These are phyloP conservation scores for Cokeromyces recurvatus DNA, from an alignment of 371 early-diverging fungal genomes.

Conservation along the genomic window DNA sequence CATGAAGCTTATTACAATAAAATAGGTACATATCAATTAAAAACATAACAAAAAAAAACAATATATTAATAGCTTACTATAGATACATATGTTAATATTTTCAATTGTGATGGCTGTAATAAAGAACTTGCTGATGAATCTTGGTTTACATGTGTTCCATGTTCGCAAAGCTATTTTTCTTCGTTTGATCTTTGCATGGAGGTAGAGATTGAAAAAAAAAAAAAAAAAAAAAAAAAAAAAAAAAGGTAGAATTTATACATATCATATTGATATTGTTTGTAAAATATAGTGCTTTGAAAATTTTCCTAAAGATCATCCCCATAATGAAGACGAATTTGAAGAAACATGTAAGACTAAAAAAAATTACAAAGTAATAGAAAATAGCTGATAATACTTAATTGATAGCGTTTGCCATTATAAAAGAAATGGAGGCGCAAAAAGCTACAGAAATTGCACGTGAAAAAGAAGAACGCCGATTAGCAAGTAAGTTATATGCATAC, in stretches of 20 bases:
- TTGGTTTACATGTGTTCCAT: slow-evolving; percentile 70
- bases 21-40: slow-evolving; percentile 30
- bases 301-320: slow-evolving; percentile 49
- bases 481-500: slow-evolving; percentile 12
- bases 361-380: no score
- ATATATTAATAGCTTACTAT: background rate
- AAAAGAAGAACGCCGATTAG: slow-evolving; percentile 35
- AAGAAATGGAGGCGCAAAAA: slow-evolving; percentile 50
- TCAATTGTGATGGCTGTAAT: slow-evolving; percentile 67
- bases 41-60: no score
- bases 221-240: no score
- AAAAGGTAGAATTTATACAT: no score
- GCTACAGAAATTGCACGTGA: slow-evolving; percentile 41
- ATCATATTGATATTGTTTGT: no score
- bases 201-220: no score
- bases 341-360: slow-evolving; percentile 51
- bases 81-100: slow-evolving; percentile 68
- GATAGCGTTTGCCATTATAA: slow-evolving; percentile 36
- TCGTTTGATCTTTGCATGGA: slow-evolving; percentile 69
- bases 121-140: slow-evolving; percentile 51
- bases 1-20: slow-evolving; percentile 63
- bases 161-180: slow-evolving; percentile 62
- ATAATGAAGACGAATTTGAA: slow-evolving; percentile 54
- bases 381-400: no score
- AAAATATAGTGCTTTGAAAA: slow-evolving; percentile 63